Base-by-base conservation (phyloP, 805 yeast genomes). In the Starmerella floris region DNA sequence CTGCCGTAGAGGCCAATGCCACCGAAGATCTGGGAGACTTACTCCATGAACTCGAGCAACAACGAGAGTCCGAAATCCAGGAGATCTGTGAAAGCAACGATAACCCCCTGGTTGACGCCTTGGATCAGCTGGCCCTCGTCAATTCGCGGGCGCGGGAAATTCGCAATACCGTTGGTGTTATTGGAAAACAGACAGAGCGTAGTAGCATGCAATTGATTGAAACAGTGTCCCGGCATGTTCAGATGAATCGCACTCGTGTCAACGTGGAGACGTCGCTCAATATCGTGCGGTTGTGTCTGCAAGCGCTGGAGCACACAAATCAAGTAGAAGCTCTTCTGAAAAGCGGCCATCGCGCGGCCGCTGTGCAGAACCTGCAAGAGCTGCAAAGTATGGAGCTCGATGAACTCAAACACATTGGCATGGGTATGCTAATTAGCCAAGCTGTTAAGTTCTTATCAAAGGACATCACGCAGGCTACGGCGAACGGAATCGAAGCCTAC, bases 241-340 rank as follows among this genome's bases (percentile, higher is more conserved):
- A 37, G 23, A 41, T 42, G 44, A 30, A 39, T 16, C 47, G 50
- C 16, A 52, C 54, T 5, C 68, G 76, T 16, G 64, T 65, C 40
- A 82, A 81, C 57, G 77, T 88, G 47, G 72, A 73, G 41, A 83
- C 81, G 51, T 79, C 94, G 0, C 73, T 73, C 6, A 68, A 72
- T 31, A 75, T 83, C 19, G 73, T 88, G 28, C 74, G 72, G 42
- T 69, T 77, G 39, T 80, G 94, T 51, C 66, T 87, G 21, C 84
- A 80, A 50, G 87, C 87, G 9, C 67, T 88, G 42, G 94, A 87
- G 55, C 71, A 81, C 51, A 81, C 94, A 15, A 87, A 85, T 61
- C 81, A 77, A 54, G 82, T 85, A 38, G 83, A 84, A 56, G 87
- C 82, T 31, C 65, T 87, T 56, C 79, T 84, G 47, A 73, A 76